Evolutionary conservation across 1,139 yeast species (phyloP), one percentile per base, ranked within the genome.

Genomic region (Taiozyma sp.): DNA sequence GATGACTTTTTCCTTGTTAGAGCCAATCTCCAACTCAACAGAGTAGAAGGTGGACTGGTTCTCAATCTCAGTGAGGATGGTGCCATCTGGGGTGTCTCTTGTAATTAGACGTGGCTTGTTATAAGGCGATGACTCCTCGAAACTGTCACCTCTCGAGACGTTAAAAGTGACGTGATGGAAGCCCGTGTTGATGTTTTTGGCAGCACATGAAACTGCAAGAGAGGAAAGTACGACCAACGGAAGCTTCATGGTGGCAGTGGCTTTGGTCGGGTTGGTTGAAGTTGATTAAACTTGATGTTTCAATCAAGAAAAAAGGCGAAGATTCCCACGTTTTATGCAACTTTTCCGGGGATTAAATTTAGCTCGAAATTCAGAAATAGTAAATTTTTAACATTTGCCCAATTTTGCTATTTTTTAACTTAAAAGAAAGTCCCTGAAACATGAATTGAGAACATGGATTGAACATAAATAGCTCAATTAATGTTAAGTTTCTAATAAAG

Each of bases 21-120:
- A 76, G 4, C 93, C 92, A 19, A 85, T 59, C 42, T 62, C 52
- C 49, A 80, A 58, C 12, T 65, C 66, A 1, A 79, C 78, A 56
- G 77, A 67, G 62, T 82, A 83, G 59, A 78, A 82, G 4, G 79
- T 74, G 22, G 65, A 64, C 53, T 71, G 67, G 61, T 81, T 81
- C 19, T 63, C 57, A 30, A 83, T 55, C 4, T 64, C 71, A 68
- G 79, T 69, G 16, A 65, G 65, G 8, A 73, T 67, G 9, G 68
- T 60, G 3, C 74, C 79, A 43, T 66, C 70, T 13, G 54, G 57
- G 8, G 61, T 57, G 34, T 60, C 71, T 54, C 81, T 65, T 55
- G 72, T 75, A 16, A 65, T 61, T 27, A 73, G 53, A 16, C 52
- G 52, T 1, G 67, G 59, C 14, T 49, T 44, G 3, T 60, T 59